These are phyloP conservation scores for Austroboletus niveus DNA, from an alignment of 1,284 basidiomycete genomes.

Conservation along the genomic window DNA sequence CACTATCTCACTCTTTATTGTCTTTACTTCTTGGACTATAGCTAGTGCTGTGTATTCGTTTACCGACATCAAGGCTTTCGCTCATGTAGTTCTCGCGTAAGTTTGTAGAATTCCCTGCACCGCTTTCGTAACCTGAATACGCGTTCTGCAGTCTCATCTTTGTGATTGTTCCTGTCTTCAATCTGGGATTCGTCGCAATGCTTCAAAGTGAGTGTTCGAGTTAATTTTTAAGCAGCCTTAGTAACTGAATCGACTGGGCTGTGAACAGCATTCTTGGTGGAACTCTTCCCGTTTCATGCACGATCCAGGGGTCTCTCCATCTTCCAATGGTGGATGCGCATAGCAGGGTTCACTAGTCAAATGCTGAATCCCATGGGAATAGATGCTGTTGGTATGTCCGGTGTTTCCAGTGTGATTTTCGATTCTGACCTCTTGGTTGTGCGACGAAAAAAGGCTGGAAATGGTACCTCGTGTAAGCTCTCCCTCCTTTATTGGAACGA, in stretches of 20 bases:
- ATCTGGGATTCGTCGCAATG: background rate
- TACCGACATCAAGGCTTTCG: slow-evolving; percentile 1
- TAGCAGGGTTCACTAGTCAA: slow-evolving; percentile 1
- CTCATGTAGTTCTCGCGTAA: slow-evolving; percentile 9
- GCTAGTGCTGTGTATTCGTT: slow-evolving; percentile 11
- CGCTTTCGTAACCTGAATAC: background rate
- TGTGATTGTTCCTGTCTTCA: background rate
- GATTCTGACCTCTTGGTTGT: background rate
- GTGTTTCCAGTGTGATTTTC: background rate
- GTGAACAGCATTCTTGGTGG: slow-evolving; percentile 11
- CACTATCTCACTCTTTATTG: slow-evolving; percentile 10
- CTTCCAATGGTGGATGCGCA: slow-evolving; percentile 8
- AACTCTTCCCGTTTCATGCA: slow-evolving; percentile 13
- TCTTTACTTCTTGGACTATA: slow-evolving; percentile 14
- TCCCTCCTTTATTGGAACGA: background rate
- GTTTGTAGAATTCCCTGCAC: background rate
- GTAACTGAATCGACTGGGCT: too few species aligned
- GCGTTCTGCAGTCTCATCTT: slow-evolving; percentile 7
- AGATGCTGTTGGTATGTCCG: background rate
- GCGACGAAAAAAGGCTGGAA: slow-evolving; percentile 5
- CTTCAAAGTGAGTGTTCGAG: background rate
- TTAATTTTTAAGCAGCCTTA: background rate
- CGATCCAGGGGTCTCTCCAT: slow-evolving; percentile 9
- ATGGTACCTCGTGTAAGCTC: slow-evolving; percentile 8
- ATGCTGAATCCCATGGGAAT: slow-evolving; percentile 13